phyloP scores from a whole-genome alignment of 805 yeast genomes.

The Candida chauliodis region DNA sequence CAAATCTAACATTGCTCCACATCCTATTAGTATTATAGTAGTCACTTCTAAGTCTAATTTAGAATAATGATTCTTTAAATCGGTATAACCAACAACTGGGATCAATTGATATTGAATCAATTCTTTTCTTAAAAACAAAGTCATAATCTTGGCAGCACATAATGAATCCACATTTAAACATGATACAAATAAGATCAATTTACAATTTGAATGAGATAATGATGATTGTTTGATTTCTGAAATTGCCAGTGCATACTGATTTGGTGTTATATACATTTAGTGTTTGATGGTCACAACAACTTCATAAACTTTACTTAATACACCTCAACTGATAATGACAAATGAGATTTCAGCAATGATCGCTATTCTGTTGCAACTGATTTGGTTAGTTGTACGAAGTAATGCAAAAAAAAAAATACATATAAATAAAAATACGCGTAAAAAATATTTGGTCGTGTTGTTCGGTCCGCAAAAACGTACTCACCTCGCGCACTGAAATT shows the following conservation, averaged over 20 bases:
- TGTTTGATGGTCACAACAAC: too few species aligned
- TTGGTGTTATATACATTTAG: slow-evolving; percentile 71
- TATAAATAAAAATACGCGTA: too few species aligned
- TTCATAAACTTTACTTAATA: too few species aligned
- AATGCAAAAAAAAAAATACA: too few species aligned
- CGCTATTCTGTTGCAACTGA: too few species aligned
- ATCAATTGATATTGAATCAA: slow-evolving; percentile 82
- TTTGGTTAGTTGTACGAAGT: too few species aligned
- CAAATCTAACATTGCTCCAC: slow-evolving; percentile 89
- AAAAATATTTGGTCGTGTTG: too few species aligned
- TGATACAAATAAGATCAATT: slow-evolving; percentile 81
- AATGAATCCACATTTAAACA: slow-evolving; percentile 89
- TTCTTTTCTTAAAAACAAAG: slow-evolving; percentile 69
- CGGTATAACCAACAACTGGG: slow-evolving; percentile 91
- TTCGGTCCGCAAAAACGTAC: too few species aligned
- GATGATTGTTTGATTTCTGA: slow-evolving; percentile 66
- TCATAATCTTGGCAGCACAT: slow-evolving; percentile 79
- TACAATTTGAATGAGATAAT: slow-evolving; percentile 88
- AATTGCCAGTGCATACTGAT: slow-evolving; percentile 65
- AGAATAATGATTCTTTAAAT: slow-evolving; percentile 59
- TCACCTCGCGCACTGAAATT: too few species aligned
- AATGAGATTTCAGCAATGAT: too few species aligned
- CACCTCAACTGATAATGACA: too few species aligned
- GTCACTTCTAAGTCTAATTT: slow-evolving; percentile 70
- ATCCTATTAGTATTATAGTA: slow-evolving; percentile 79